phyloP scores from a whole-genome alignment of 2,329 filamentous ascomycete species.

The Colletotrichum godetiae region DNA sequence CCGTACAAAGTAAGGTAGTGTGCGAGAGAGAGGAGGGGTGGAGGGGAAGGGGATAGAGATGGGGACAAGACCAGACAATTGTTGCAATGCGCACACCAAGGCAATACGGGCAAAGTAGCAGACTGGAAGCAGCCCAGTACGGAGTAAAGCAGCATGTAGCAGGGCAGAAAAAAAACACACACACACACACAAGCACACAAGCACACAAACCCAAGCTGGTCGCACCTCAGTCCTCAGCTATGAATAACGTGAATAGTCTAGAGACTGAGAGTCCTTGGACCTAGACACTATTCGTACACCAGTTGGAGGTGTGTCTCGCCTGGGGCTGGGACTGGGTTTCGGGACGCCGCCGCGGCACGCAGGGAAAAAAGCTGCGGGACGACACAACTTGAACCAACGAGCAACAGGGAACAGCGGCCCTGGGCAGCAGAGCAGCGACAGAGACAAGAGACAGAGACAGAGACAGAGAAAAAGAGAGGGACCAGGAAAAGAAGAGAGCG shows the following conservation, averaged over 20 bases:
- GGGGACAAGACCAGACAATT: not conserved
- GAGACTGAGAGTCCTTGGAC: not conserved
- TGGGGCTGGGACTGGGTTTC: slow-evolving; percentile 16
- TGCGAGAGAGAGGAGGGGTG: not conserved
- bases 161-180: not conserved
- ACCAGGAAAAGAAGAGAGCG: not conserved
- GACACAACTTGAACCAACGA: not conserved
- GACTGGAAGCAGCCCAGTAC: not conserved
- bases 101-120: not conserved
- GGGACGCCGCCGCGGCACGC: slow-evolving; percentile 17
- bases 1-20: not conserved
- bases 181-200: not conserved
- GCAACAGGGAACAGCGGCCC: not conserved
- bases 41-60: not conserved
- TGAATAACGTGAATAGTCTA: too few relatives aligned
- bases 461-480: not conserved
- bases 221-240: not conserved
- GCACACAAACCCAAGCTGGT: slow-evolving; percentile 17
- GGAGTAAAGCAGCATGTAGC: not conserved
- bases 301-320: slow-evolving; percentile 10
- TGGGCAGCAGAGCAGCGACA: not conserved
- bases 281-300: slow-evolving; percentile 6
- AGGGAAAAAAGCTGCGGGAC: slow-evolving; percentile 11
- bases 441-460: not conserved
- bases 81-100: not conserved